Evolutionary conservation across 805 yeast genomes (phyloP), one percentile per base, ranked within the genome.

Genomic region (Peterozyma xylosa): DNA sequence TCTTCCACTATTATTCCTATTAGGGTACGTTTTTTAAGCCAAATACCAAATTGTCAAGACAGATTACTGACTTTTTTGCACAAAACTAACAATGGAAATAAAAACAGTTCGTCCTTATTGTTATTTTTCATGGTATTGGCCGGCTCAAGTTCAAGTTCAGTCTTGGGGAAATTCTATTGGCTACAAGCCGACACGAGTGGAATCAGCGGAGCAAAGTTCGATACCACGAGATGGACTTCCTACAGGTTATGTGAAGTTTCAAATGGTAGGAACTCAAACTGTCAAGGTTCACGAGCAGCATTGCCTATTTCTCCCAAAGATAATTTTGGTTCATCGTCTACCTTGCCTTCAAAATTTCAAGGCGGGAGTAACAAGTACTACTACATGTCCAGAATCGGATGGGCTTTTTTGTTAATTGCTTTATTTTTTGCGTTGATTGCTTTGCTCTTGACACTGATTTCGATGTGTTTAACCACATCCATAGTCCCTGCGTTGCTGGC

Each of bases 251-350:
- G 81, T 54, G 58, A 53, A 34, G 56, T 54, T 13, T 59, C 67
- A 46, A 70, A 73, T 49, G 74, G 76, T 44, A 49, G 57, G 37
- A 70, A 78, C 61, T 38, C 52, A 29, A 57, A 70, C 51, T 88
- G 88, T 65, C 60, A 78, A 37, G 46, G 61, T 16, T 73, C 73
- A 55, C 58, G 62, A 38, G 84, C 96, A 15, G 97, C 86, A n/a
- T 81, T 72, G 64, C 88, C 96, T 37, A 78, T 89, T 58, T 85
- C 95, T 21, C 96, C 96, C 29, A 74, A 63, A 39, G 78, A 77
- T 54, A 86, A 87, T 67, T 88, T 88, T 54, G 73, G 71, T 39
- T 69, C 81, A 42, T 55, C 66, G 9, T 53, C 53, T 2, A 65
- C 68, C 46, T 68, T 83, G 30, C 89, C 89, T 42, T 43, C 53